Conservation (phyloP, 106 monocot species). For the Amphibolis antarctica region DNA sequence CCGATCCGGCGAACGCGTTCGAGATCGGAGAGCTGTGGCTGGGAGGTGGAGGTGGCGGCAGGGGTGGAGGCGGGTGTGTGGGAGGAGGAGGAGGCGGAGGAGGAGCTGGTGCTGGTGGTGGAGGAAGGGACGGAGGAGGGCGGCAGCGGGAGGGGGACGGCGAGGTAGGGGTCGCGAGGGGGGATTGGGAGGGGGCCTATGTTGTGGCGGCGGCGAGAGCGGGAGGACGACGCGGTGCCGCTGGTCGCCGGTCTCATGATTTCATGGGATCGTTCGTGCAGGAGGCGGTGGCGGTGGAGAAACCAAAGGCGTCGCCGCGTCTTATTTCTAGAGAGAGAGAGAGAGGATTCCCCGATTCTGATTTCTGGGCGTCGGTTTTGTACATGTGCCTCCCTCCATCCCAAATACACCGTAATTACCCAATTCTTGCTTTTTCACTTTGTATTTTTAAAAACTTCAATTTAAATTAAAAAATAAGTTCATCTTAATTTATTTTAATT, state of each 20-base stretch:
- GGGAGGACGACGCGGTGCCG: not conserved
- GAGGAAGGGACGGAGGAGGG: not conserved
- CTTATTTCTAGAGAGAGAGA: no score
- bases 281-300: not conserved
- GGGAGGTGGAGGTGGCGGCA: slow-evolving; percentile 2
- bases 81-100: slow-evolving; percentile 1
- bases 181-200: not conserved
- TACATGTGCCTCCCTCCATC: no score
- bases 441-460: no score
- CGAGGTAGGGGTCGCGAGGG: no score
- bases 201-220: not conserved
- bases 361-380: no score
- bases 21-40: slow-evolving; percentile 4
- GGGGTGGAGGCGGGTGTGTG: not conserved
- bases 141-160: not conserved
- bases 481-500: no score
- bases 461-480: no score
- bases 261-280: not conserved
- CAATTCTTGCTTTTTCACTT: not conserved
- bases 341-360: no score
- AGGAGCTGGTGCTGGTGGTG: slow-evolving; percentile 3
- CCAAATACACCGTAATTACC: no score
- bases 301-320: no score
- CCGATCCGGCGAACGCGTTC: slow-evolving; percentile 15
- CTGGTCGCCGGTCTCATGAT: not conserved